These are phyloP conservation scores for Pseudisothecium myosuroides DNA, from an alignment of 225 moss, liverwort and hornwort species.

Conservation along the genomic window DNA sequence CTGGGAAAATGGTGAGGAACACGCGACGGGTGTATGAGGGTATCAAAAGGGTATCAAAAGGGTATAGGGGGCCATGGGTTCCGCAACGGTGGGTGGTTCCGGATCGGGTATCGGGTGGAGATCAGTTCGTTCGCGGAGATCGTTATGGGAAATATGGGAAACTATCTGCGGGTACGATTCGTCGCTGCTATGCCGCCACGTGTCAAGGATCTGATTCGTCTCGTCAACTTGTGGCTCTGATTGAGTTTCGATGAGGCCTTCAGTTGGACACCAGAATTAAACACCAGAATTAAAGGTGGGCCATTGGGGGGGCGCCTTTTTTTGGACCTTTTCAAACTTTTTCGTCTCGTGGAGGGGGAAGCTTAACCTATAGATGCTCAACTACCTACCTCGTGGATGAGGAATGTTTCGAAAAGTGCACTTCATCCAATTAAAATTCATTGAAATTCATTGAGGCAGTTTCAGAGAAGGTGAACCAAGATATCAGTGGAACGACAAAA, in stretches of 20 bases:
- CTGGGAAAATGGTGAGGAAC: too few species aligned
- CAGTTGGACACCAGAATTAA: neutral
- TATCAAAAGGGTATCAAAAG: neutral
- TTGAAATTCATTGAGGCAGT: neutral
- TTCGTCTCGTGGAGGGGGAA: too few species aligned
- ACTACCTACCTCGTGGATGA: neutral
- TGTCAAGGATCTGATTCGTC: neutral
- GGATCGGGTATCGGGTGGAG: neutral
- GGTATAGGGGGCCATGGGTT: neutral
- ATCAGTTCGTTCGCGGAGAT: neutral
- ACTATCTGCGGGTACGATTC: neutral
- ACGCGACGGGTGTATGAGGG: neutral
- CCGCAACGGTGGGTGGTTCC: neutral
- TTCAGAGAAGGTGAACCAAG: fast-evolving
- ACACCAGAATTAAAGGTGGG: too few species aligned
- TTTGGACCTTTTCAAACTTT: neutral
- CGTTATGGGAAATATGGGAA: neutral
- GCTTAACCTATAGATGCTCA: neutral
- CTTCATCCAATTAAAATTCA: neutral
- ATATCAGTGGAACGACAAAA: neutral
- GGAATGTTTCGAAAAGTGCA: neutral
- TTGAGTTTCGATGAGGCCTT: neutral
- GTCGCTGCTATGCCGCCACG: neutral
- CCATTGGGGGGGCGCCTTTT: neutral
- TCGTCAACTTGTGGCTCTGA: neutral